Evolutionary conservation across 495 filamentous ascomycete species (phyloP).

Genomic region (Penicillium cataractarum): DNA sequence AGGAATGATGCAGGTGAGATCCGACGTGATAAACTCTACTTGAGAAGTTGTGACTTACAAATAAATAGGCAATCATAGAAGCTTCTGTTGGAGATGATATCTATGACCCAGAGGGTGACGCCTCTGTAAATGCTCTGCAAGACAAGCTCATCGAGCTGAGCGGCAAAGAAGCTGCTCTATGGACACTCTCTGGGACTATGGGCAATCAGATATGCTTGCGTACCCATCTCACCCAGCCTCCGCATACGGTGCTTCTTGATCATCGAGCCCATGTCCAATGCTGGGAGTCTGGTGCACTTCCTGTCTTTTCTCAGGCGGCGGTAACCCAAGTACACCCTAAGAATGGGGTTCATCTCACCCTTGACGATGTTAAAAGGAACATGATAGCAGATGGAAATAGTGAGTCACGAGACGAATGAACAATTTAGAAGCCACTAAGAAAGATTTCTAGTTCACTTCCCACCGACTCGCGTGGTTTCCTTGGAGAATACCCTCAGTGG

Average conservation of each 20-base stretch:
- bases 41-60: background rate
- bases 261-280: background rate
- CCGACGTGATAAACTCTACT: background rate
- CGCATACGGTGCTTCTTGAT: background rate
- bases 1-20: background rate
- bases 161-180: slow-evolving; percentile 1
- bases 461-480: background rate
- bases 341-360: background rate
- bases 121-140: background rate
- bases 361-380: background rate
- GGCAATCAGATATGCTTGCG: slow-evolving; percentile 2
- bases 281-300: background rate
- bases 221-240: background rate
- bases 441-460: background rate
- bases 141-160: background rate
- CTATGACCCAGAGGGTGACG: background rate
- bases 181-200: background rate
- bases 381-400: background rate
- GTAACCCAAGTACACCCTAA: background rate
- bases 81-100: background rate
- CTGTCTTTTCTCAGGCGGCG: background rate
- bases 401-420: background rate
- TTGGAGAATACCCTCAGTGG: background rate
- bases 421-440: background rate
- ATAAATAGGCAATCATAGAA: background rate